Percentiles rank a stretch among this genome's conserved stretches.
These are phyloP conservation scores for Blastomyces silverae DNA, from an alignment of 2,329 filamentous ascomycete species.

Conservation along the genomic window DNA sequence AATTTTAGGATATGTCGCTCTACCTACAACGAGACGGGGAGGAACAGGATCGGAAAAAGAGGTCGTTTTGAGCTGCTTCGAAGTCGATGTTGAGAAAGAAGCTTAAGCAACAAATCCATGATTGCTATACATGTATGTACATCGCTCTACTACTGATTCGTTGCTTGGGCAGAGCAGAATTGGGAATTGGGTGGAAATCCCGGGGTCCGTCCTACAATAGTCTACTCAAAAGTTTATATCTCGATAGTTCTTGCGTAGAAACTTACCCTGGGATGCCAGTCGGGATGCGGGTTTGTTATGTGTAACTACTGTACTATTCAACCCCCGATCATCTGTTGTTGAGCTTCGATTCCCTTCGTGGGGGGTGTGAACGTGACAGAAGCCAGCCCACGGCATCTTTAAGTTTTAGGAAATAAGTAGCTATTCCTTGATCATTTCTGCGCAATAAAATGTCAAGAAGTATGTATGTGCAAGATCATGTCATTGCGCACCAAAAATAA, in stretches of 20 bases:
- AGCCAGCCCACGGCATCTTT: neutral
- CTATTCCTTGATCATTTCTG: neutral
- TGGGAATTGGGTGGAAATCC: neutral
- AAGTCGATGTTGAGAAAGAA: neutral
- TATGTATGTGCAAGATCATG: neutral
- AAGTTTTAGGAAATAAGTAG: neutral
- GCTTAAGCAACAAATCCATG: neutral
- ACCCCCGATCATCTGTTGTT: neutral
- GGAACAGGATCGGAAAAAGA: neutral
- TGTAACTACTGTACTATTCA: too few relatives aligned
- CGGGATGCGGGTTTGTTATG: too few relatives aligned
- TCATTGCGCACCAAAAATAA: neutral
- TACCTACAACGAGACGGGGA: neutral
- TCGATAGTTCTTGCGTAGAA: neutral
- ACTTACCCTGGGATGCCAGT: neutral
- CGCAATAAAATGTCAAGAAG: neutral
- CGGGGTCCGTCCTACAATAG: neutral
- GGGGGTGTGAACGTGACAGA: neutral
- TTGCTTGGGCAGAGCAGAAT: neutral
- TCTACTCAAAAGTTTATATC: neutral
- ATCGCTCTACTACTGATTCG: too few relatives aligned
- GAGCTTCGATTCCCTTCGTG: neutral
- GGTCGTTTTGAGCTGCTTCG: neutral
- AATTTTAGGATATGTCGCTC: neutral
- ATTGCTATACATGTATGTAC: neutral